Base-by-base conservation (phyloP, 371 early-diverging fungal genomes). In the Choanephora cucurbitarum region DNA sequence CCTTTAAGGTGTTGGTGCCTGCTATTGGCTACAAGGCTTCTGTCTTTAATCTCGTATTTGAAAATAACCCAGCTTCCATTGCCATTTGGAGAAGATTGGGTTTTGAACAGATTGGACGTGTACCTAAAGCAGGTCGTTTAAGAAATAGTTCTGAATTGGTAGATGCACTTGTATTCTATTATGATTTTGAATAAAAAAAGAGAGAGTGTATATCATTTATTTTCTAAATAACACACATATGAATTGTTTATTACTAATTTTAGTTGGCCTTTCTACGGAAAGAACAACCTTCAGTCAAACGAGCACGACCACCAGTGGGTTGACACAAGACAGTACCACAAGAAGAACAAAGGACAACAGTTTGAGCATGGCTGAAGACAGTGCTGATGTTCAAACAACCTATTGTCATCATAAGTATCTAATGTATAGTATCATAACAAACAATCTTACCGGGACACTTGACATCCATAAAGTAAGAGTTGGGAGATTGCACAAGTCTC, bases 381-480 rank as follows among this genome's bases (percentile, higher is more conserved):
- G 95, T 91, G 71, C 96, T 98, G 75, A 97, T 96, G 79, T 88
- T 85, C 72, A 92, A 91, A 86, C 99, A 99, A 53, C 94, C 95
- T 84, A 56, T 15, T 8, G 10, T 19, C 9, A 24, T 41, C 42
- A 52, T 24, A 21, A 32, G 41, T 24, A 41, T 21, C 1, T 24
- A n/a, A 42, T 23, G 24, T 22, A 28, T 32, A 45, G 45, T 22
- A 44, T 17, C 6, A 22, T 15, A 42, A 51, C 31, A 23, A 33
- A 44, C 49, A 70, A n/a, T n/a, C 80, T 60, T 82, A 91, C 93
- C 92, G 55, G 91, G 87, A 90, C 99, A 99, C 88, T 98, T 98
- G 66, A 99, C 99, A 74, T 99, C 98, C 98, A 99, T 99, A 85
- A 99, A 99, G 91, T 90, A 99, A 44, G 99, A 98, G 93, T 99